These are phyloP conservation scores for Corchorus olitorius DNA, from an alignment of 345 rosid genomes.

Conservation along the genomic window DNA sequence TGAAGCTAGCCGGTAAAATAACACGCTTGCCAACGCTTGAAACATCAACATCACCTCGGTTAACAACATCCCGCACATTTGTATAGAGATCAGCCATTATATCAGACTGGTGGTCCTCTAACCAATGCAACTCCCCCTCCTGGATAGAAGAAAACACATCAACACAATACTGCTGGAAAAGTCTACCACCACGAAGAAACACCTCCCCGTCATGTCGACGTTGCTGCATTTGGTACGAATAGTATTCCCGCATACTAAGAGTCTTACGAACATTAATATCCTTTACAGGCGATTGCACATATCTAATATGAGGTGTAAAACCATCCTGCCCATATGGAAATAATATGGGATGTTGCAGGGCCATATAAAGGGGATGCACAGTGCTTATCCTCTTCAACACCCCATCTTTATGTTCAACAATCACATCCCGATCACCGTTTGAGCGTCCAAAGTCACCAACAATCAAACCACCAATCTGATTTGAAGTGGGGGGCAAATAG, in stretches of 20 bases:
- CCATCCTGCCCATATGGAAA: slow-evolving; percentile 24
- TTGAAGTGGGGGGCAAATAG: background rate
- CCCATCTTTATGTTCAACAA: background rate
- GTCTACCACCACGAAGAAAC: background rate
- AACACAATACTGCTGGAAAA: slow-evolving; percentile 2
- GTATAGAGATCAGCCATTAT: background rate
- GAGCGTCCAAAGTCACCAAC: background rate
- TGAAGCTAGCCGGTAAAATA: background rate
- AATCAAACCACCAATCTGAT: background rate
- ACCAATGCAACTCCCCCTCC: background rate
- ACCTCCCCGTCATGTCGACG: background rate
- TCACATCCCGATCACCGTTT: background rate
- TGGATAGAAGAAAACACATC: background rate
- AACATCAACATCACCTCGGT: background rate
- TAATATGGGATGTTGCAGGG: slow-evolving; percentile 14
- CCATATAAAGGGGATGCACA: too few species aligned
- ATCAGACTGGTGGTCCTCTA: background rate
- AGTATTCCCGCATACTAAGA: background rate
- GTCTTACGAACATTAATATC: background rate
- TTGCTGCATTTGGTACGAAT: background rate
- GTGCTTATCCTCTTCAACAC: background rate
- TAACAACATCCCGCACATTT: background rate
- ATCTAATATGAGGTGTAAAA: background rate
- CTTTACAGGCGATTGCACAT: too few species aligned
- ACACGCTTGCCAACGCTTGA: background rate